Evolutionary conservation across 116 monocot genomes (phyloP).

Genomic region (Papilionanthe hybrid): DNA sequence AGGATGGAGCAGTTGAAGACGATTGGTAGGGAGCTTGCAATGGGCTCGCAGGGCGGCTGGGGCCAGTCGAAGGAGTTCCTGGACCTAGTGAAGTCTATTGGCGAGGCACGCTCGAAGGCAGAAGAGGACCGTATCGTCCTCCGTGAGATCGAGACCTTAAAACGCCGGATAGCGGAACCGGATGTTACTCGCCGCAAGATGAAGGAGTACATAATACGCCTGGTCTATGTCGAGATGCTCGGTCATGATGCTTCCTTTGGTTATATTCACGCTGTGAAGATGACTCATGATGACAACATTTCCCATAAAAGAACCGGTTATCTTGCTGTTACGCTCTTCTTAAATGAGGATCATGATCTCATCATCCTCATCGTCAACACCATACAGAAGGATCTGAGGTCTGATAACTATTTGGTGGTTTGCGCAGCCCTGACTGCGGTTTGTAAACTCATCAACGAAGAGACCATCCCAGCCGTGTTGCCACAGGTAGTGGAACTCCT

Average conservation of each 20-base stretch:
- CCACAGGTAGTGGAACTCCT: constrained; percentile 94
- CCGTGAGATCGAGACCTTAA: constrained; percentile 72
- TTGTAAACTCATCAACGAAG: constrained; percentile 90
- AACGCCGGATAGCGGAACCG: constrained; percentile 79
- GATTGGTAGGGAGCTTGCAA: constrained; percentile 95
- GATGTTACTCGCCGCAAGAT: constrained; percentile 79
- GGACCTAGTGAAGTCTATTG: constrained; percentile 95
- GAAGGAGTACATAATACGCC: constrained; percentile 93
- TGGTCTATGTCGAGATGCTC: constrained; percentile 97
- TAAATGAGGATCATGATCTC: constrained; percentile 86
- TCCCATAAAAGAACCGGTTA: constrained; percentile 84
- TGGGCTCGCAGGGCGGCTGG: constrained; percentile 97
- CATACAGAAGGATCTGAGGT: constrained; percentile 90
- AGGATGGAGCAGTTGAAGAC: constrained; percentile 90
- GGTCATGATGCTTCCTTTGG: constrained; percentile 98
- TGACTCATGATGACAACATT: constrained; percentile 89
- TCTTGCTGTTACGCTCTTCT: constrained; percentile 90
- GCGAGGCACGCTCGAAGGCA: constrained; percentile 89
- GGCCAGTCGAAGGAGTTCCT: constrained; percentile 93
- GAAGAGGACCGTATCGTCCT: constrained; percentile 95
- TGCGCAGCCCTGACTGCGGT: constrained; percentile 77
- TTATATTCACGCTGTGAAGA: constrained; percentile 97
- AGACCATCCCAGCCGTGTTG: constrained; percentile 92
- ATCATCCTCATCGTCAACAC: constrained; percentile 96
- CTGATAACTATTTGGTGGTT: constrained; percentile 84